phyloP scores from a whole-genome alignment of 805 yeast species.

The Saccharomycopsis fermentans region DNA sequence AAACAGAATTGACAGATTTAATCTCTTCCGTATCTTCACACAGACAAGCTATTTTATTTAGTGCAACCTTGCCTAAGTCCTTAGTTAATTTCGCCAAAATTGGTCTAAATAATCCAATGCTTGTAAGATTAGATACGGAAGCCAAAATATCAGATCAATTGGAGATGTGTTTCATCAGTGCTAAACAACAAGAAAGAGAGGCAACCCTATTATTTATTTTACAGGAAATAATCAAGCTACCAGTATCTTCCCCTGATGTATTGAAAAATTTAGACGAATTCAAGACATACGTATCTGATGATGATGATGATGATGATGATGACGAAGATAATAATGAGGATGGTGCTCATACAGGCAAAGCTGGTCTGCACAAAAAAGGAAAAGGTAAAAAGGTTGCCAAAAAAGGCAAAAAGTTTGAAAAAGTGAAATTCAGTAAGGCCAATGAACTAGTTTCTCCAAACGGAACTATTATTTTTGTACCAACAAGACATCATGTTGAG shows the following conservation, averaged over 20 bases:
- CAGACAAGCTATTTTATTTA: constrained; percentile 82
- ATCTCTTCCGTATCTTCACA: constrained; percentile 70
- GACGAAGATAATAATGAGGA: constrained; percentile 28
- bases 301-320: constrained; percentile 43
- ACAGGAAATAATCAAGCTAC: constrained; percentile 78
- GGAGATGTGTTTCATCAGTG: constrained; percentile 78
- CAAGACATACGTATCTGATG: constrained; percentile 39
- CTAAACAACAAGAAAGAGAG: constrained; percentile 81
- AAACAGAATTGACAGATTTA: constrained; percentile 85
- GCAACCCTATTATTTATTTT: constrained; percentile 70
- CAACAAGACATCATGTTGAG: constrained; percentile 97
- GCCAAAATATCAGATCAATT: constrained; percentile 81
- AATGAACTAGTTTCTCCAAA: constrained; percentile 73
- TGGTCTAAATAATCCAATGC: constrained; percentile 83
- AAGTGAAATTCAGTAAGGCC: constrained; percentile 62
- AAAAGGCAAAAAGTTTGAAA: constrained; percentile 30
- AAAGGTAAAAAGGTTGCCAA: constrained; percentile 21
- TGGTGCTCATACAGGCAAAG: constrained; percentile 15
- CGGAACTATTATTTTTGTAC: constrained; percentile 90
- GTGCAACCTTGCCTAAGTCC: constrained; percentile 89
- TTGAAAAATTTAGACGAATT: constrained; percentile 39
- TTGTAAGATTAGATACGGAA: constrained; percentile 90
- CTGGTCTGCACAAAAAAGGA: background rate
- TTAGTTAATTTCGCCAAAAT: constrained; percentile 97
- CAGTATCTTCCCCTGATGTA: constrained; percentile 67